phyloP scores from a whole-genome alignment of 257 asterid genomes.

The Solanum piurae region DNA sequence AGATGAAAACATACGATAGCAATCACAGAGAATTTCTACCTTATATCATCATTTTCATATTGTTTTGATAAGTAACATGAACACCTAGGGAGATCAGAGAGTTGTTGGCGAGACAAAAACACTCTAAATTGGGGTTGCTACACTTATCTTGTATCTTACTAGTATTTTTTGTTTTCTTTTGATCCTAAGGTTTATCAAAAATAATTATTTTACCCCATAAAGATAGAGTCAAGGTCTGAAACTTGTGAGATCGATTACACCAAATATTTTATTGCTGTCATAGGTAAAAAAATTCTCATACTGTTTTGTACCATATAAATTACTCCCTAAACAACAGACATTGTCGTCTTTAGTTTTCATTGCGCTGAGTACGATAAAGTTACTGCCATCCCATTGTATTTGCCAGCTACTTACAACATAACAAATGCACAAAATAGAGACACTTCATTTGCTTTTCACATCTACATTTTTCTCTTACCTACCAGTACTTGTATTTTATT shows the following conservation, averaged over 20 bases:
- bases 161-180: background rate
- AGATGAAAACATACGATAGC: background rate
- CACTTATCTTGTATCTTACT: background rate
- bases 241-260: no score
- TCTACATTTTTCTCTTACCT: background rate
- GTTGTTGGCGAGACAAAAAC: no score
- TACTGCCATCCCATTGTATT: background rate
- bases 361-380: conserved; percentile 9
- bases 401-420: conserved; percentile 2
- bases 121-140: no score
- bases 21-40: no score
- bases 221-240: accelerated
- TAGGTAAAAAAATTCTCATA: background rate
- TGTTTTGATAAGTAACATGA: no score
- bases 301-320: background rate
- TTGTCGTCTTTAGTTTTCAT: background rate
- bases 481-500: background rate
- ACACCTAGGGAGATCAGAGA: no score
- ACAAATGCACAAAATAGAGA: background rate
- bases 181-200: background rate
- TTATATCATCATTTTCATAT: no score
- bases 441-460: background rate
- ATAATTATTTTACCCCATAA: accelerated
- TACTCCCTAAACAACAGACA: background rate
- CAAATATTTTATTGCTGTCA: no score